Evolutionary conservation across 2,329 filamentous ascomycete genomes (phyloP), one percentile per base, ranked within the genome.

Genomic region (Talaromyces sp.): DNA sequence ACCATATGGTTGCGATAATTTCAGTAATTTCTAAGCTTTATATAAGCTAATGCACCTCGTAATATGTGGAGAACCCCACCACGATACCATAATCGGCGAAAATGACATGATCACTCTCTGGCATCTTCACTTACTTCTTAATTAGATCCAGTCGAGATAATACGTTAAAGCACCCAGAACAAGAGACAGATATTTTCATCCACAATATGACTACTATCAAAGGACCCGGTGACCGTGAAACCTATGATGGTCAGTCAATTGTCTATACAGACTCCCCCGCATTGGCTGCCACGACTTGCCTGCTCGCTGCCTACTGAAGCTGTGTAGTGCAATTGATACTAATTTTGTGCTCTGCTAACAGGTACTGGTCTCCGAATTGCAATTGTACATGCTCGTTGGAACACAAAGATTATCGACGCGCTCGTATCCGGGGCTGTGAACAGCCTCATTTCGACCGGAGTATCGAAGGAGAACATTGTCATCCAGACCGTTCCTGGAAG

Each of bases 381-480:
- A 75, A 98, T 99, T 75, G 87, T 99, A 66, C 95, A 98, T 81
- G 94, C 94, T 66, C 89, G 95, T 73, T 99, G 95, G 95, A 99
- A 99, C 82, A 85, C 84, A 69, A 85, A 85, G 70, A 92, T 99
- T 76, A 97, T 98, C 78, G 88, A 91, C 66, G 88, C 92, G 62
- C 88, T 99, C 65, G 85, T 99, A 67, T 83, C 85, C 61, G 95
- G 95, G 69, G 87, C 91, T 54, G 91, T 90, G 79, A 89, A 89
- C 72, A 89, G 89, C 75, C 88, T 99, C 64, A 81, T 89, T 39
- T 86, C 86, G 50, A 87, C 89, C 62, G 95, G 95, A 63, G 94
- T 99, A 64, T 88, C 88, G 76, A 88, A 93, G 74, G 87, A 90
- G 72, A 96, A 97, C 78, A 96, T 99, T 73, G 87, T 93, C 63